Evolutionary conservation across 768 basidiomycete genomes (phyloP), one percentile per base, ranked within the genome.

Genomic region (Chalciporus sphaerocephalus): DNA sequence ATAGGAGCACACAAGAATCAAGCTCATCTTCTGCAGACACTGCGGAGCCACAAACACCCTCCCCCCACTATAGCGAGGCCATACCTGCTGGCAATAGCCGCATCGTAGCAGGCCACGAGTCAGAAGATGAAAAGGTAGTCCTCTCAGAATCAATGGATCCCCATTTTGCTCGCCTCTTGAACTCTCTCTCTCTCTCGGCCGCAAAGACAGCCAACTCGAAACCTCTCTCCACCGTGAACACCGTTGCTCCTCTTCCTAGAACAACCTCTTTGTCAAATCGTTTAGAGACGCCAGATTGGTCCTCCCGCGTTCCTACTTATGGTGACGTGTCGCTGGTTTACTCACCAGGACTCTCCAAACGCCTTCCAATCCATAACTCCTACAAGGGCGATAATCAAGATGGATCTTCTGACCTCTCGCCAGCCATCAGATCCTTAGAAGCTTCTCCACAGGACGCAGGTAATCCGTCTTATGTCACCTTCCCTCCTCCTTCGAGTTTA

Each of bases 91-190:
- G 35, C 33, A 46, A 58, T 49, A 42, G 17, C 46, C 51, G 17
- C 42, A 45, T 52, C 22, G 37, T 50, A 11, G 53, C 54, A 4
- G 60, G 64, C 23, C 63, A 61, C 44, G 59, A 69, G 40, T 62
- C 64, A n/a, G 67, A 68, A 35, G 64, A 69, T 25, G 64, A 51
- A 56, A 58, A 51, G 37, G 48, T 36, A 13, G 32, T 33, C 43
- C 65, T 37, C 20, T 46, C 65, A 16, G 64, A 70, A 34, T 48
- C 65, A 40, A 64, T 84, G 52, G 85, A 88, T 58, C 82, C 85
- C 24, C 84, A 87, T 51, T 78, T 89, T 59, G 85, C 85, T 16
- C 74, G 79, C 23, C 70, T 89, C 7, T 68, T 89, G 40, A 78
- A 72, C 36, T 79, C 78, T 5, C 69, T 88, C 40, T 78, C 80